phyloP scores from a whole-genome alignment of 495 filamentous ascomycete genomes.

The Elasticomyces elasticus region DNA sequence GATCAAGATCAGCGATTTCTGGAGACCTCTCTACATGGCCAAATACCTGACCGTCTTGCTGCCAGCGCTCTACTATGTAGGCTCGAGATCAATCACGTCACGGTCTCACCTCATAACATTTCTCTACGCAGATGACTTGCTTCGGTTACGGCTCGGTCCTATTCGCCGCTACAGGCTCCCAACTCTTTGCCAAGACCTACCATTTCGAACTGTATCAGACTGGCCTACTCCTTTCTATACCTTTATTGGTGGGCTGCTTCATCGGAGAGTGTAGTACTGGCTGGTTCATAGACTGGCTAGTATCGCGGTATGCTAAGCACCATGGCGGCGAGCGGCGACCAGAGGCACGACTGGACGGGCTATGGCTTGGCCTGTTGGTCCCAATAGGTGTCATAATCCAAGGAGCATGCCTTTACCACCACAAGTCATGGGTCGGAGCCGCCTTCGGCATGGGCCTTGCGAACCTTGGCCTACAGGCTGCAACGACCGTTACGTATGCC shows the following conservation, averaged over 20 bases:
- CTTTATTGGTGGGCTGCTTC: constrained; percentile 25
- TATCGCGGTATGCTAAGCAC: constrained; percentile 18
- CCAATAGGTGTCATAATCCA: constrained; percentile 7
- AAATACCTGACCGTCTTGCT: constrained; percentile 25
- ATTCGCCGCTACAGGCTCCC: constrained; percentile 24
- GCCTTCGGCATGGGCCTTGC: constrained; percentile 30
- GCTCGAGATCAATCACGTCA: too few species aligned
- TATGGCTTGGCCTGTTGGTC: constrained; percentile 11
- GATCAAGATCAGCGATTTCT: constrained; percentile 23
- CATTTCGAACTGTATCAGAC: constrained; percentile 28
- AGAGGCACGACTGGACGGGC: constrained; percentile 26
- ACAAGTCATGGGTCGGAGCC: constrained; percentile 13
- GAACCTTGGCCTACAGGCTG: constrained; percentile 29
- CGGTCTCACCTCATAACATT: too few species aligned
- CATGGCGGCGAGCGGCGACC: constrained; percentile 25
- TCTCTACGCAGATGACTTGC: too few species aligned
- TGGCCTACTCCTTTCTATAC: constrained; percentile 28
- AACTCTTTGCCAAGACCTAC: constrained; percentile 16
- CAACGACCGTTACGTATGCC: constrained; percentile 28
- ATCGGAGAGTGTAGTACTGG: constrained; percentile 30
- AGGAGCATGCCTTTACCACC: constrained; percentile 13
- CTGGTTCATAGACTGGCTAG: constrained; percentile 28
- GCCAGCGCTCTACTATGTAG: constrained; percentile 26
- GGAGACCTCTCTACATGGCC: constrained; percentile 22
- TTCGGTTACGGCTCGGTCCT: constrained; percentile 27